phyloP scores from a whole-genome alignment of 1,284 basidiomycete species.

The Trichosporon sp. region DNA sequence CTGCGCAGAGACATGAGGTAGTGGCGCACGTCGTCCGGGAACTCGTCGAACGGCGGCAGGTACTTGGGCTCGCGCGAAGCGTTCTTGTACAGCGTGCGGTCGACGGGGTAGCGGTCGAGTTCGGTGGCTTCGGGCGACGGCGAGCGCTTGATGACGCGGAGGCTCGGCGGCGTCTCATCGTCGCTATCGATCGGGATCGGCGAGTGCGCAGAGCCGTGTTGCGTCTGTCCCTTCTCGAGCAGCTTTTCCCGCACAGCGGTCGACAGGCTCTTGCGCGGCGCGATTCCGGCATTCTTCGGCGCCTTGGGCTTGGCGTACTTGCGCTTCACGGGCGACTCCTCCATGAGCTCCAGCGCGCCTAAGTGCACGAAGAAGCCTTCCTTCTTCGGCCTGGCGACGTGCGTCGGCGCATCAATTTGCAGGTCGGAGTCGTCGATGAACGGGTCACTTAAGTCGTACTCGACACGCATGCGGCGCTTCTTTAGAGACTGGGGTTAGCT shows the following conservation, averaged over 20 bases:
- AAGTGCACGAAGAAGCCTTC: constrained; percentile 90
- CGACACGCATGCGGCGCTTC: constrained; percentile 62
- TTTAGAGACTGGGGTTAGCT: constrained; percentile 22
- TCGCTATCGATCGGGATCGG: constrained; percentile 33
- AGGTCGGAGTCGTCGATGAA: constrained; percentile 98
- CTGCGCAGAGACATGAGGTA: constrained; percentile 35
- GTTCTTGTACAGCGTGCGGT: constrained; percentile 40
- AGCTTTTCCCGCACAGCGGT: constrained; percentile 22
- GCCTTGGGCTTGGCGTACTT: constrained; percentile 26
- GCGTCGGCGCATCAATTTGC: constrained; percentile 82
- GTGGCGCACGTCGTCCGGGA: constrained; percentile 38
- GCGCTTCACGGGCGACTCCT: constrained; percentile 37
- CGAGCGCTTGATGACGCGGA: constrained; percentile 24
- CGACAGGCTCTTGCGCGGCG: constrained; percentile 28
- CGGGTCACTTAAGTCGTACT: constrained; percentile 87
- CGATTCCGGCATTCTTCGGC: constrained; percentile 31
- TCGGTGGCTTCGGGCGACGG: constrained; percentile 20
- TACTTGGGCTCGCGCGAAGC: constrained; percentile 39
- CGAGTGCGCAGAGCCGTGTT: constrained; percentile 18
- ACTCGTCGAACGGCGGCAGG: constrained; percentile 43
- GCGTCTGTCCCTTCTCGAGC: neutral
- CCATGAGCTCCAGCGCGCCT: constrained; percentile 75
- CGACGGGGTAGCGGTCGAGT: constrained; percentile 27
- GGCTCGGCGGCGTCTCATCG: constrained; percentile 23
- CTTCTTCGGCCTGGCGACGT: constrained; percentile 89